Percentiles rank a stretch among this genome's conserved stretches.
Evolutionary conservation across 768 basidiomycete species (phyloP).

Genomic region (Agaricus bisporus): DNA sequence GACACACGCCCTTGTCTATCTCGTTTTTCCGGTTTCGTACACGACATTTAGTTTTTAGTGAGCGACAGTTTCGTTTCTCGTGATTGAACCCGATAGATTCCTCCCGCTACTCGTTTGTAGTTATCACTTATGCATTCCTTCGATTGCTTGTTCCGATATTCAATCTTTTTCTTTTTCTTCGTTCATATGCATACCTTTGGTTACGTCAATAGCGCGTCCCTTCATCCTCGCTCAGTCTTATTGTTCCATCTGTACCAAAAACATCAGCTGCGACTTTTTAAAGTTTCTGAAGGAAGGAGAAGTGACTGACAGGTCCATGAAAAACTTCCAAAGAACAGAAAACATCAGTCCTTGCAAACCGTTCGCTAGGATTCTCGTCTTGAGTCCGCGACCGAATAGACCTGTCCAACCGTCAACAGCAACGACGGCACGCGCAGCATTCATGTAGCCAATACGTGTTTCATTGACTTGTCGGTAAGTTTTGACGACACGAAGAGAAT

Average conservation of each 20-base stretch:
- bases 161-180: not conserved
- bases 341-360: conserved; percentile 92
- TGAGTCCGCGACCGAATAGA: conserved; percentile 83
- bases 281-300: not conserved
- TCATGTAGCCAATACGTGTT: conserved; percentile 69
- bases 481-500: conserved; percentile 89
- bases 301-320: conserved; percentile 74
- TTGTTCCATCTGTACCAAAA: conserved; percentile 22
- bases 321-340: conserved; percentile 84
- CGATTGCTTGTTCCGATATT: not conserved
- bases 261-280: not conserved
- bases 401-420: conserved; percentile 70
- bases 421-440: conserved; percentile 74
- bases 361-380: conserved; percentile 85
- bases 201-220: not conserved
- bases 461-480: conserved; percentile 93
- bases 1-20: not conserved
- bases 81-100: not conserved
- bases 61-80: too few species aligned
- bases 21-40: not conserved
- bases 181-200: conserved; percentile 4
- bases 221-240: conserved; percentile 15
- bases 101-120: not conserved
- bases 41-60: not conserved
- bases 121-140: not conserved